Base-by-base conservation (phyloP, 768 basidiomycete species). In the Dendrothele bispora region DNA sequence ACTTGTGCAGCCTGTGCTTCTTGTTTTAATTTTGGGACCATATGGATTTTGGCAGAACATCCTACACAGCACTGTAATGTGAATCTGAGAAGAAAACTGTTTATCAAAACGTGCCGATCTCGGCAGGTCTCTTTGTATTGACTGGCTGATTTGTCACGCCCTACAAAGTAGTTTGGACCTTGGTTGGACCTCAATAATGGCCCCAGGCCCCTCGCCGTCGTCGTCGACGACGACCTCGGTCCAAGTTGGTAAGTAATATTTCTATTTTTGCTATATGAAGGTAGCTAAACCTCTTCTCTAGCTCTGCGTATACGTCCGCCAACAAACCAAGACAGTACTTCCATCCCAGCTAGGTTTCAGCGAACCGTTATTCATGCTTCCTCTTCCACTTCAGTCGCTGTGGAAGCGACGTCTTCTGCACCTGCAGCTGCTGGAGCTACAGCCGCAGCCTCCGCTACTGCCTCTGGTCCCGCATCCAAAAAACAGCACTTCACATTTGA, bases 341-440 rank as follows among this genome's bases (percentile, higher is more conserved):
- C 87, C 61, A 93, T 95, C 53, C 95, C 95, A 58, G 83, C 86
- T 67, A 89, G 95, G 65, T 97, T 98, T 69, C 95, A 97, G 71
- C 84, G 88, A 55, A 80, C 84, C 54, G 85, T 94, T 62, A 83
- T 98, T 69, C 86, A 91, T 60, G 79, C 90, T 18, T 74, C 77
- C 43, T 82, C 88, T 17, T 56, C 79, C 21, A 90, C 83, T 39
- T 80, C 82, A n/a, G 83, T 98, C 51, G 67, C 84, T n/a, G 84
- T 97, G 55, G 95, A 98, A 66, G 71, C 83, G 46, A 73, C 80
- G 40, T 73, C 82, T 43, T 69, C 74, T 52, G 64, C 77, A 38
- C 72, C 79, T 30, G 59, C 78, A 39, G 64, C 82, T 30, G 78
- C 81, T 36, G 72, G 80, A 48, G 67, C 78, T 37, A 67, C 77